Conservation (phyloP, 805 yeast genomes). For the Teunomyces atbi region DNA sequence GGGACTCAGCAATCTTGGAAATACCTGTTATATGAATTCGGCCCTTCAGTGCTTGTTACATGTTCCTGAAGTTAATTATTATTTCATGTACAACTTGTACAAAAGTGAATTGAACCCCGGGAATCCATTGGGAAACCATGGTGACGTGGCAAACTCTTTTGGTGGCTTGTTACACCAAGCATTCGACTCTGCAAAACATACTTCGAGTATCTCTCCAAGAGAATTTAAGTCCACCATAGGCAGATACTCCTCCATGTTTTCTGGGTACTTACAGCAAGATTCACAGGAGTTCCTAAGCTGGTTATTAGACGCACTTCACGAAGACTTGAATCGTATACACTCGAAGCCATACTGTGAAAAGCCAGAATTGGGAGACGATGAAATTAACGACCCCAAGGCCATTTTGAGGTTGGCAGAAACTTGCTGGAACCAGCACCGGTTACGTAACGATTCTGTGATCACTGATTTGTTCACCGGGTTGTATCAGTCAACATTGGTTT, state of each 20-base stretch:
- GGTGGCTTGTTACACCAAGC: slow-evolving; percentile 63
- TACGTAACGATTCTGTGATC: slow-evolving; percentile 81
- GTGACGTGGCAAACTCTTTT: slow-evolving; percentile 77
- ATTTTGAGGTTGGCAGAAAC: slow-evolving; percentile 63
- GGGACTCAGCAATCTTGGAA: slow-evolving; percentile 76
- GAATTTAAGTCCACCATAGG: slow-evolving; percentile 81
- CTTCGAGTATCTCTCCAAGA: slow-evolving; percentile 53
- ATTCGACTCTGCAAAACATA: slow-evolving; percentile 36
- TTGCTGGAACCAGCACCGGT: slow-evolving; percentile 78
- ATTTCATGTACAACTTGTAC: slow-evolving; percentile 63
- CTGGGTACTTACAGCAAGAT: slow-evolving; percentile 85
- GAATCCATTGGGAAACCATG: slow-evolving; percentile 85
- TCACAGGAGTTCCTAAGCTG: slow-evolving; percentile 91
- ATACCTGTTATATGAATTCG: slow-evolving; percentile 93
- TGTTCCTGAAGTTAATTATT: slow-evolving; percentile 76
- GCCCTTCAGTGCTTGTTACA: slow-evolving; percentile 89
- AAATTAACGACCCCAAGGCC: slow-evolving; percentile 50
- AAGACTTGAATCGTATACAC: slow-evolving; percentile 80
- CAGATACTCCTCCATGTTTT: slow-evolving; percentile 70
- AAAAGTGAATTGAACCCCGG: slow-evolving; percentile 64
- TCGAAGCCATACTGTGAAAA: slow-evolving; percentile 86
- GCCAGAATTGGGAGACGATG: slow-evolving; percentile 72
- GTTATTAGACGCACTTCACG: slow-evolving; percentile 85
- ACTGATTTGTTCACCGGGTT: slow-evolving; percentile 86
- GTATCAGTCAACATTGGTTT: slow-evolving; percentile 83